phyloP scores from a whole-genome alignment of 2,329 filamentous ascomycete genomes.

The Arthrocladium fulminans region DNA sequence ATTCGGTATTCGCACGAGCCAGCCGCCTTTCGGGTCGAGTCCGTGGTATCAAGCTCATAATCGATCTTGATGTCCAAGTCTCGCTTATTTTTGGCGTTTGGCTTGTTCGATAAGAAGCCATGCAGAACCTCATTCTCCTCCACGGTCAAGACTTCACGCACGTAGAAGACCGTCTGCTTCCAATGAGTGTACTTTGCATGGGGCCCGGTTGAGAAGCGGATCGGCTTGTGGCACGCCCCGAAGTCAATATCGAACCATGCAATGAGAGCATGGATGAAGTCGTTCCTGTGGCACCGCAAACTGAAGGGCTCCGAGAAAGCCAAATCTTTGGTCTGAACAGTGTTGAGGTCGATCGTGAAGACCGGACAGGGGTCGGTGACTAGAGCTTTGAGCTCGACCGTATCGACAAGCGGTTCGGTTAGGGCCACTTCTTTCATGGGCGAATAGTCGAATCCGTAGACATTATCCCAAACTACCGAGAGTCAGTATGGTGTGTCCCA shows the following conservation, averaged over 20 bases:
- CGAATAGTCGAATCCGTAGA: conserved; percentile 95
- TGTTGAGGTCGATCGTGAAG: conserved; percentile 88
- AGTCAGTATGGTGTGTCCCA: conserved; percentile 6
- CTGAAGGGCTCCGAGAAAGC: conserved; percentile 72
- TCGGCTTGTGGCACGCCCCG: conserved; percentile 93
- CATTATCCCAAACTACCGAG: conserved; percentile 87
- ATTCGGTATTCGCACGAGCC: conserved; percentile 74
- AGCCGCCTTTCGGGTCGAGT: conserved; percentile 58
- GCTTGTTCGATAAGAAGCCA: conserved; percentile 69
- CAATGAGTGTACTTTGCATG: conserved; percentile 99
- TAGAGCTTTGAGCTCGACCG: conserved; percentile 92
- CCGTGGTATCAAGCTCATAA: conserved; percentile 71
- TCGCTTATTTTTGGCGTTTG: conserved; percentile 87
- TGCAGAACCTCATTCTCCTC: conserved; percentile 73
- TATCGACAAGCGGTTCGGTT: conserved; percentile 93
- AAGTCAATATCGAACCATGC: conserved; percentile 99
- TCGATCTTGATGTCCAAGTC: conserved; percentile 86
- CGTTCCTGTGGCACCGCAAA: conserved; percentile 69
- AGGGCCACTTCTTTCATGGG: conserved; percentile 90
- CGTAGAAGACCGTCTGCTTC: conserved; percentile 99
- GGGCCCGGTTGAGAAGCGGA: conserved; percentile 91
- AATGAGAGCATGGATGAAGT: conserved; percentile 93
- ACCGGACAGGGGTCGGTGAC: conserved; percentile 83
- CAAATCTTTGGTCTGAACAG: conserved; percentile 71
- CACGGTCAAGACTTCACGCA: conserved; percentile 85